A percentile compares a stretch with the other conserved stretches of the same genome.
Evolutionary conservation across 371 early-diverging fungal species (phyloP).

Genomic region (Globomyces sp.): DNA sequence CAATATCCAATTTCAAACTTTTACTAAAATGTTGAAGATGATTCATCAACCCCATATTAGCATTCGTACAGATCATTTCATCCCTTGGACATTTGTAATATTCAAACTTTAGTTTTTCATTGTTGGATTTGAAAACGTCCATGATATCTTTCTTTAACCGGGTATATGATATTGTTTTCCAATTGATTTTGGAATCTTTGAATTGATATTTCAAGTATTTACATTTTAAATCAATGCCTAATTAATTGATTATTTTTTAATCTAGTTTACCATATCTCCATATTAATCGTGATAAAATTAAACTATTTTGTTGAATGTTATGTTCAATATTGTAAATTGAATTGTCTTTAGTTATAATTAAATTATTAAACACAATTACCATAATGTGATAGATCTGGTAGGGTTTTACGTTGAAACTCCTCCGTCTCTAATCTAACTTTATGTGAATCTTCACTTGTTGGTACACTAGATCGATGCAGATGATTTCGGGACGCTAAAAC

Average conservation of each 20-base stretch:
- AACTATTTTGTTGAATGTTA: not conserved
- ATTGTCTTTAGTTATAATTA: not conserved
- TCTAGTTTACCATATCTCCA: not conserved
- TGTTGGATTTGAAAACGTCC: too few species aligned
- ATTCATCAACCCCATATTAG: too few species aligned
- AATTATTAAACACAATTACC: not conserved
- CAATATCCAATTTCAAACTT: too few species aligned
- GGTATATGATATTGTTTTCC: not conserved
- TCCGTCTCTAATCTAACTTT: not conserved
- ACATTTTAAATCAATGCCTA: too few species aligned
- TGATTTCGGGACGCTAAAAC: constrained; percentile 13
- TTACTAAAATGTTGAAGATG: too few species aligned
- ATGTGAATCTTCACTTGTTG: not conserved
- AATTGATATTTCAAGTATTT: too few species aligned
- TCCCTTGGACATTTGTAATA: too few species aligned
- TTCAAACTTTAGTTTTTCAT: too few species aligned
- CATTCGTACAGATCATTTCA: too few species aligned
- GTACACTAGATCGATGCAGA: not conserved
- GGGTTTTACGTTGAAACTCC: not conserved
- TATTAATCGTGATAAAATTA: not conserved
- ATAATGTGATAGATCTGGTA: constrained; percentile 13
- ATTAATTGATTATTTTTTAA: not conserved
- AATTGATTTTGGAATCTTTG: not conserved
- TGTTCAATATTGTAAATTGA: constrained; percentile 16
- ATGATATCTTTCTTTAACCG: not conserved